Base-by-base conservation (phyloP, 1,284 basidiomycete genomes). In the Coniferiporia weirii region DNA sequence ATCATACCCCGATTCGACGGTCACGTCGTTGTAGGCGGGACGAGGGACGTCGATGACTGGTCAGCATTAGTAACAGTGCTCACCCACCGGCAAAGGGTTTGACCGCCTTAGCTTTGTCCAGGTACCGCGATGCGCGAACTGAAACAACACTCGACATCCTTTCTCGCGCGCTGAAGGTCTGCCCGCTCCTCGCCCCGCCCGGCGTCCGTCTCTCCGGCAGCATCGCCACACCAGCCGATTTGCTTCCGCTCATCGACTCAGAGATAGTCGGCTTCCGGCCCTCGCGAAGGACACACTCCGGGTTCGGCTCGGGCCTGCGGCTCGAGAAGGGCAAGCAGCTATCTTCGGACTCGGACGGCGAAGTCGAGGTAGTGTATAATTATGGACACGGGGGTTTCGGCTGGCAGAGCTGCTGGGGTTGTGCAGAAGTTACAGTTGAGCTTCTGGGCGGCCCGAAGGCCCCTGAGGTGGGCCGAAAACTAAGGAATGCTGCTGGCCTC, bases 111-210 rank as follows among this genome's bases (percentile, higher is more conserved):
- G 4, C 8, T 40, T 22, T 47, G 12, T 8, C 19, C 7, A 49
- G 20, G 20, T 10, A 48, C 20, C 43, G 46, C n/a, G 45, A 56
- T 32, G 19, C 54, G 6, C 43, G 54, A 10, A 2, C 34, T 4
- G 54, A 56, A 32, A 56, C 54, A n/a, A 48, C 54, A 10, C 36
- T 47, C 22, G 54, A 56, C 43, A 56, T 56, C 12, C 46, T 56
- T 13, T 22, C 17, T 20, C 43, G 54, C 22, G 54, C 54, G 6
- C 43, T 56, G 5, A 15, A 56, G 17, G 27, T 56, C 17, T 56
- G 54, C 32, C 54, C 54, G 13, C 34, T 48, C 13, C 34, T 56
- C 13, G 54, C 54, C 12, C 54, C 54, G 7, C 54, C 45, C 12
- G 9, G 44, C 45, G 54, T 48, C 6, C 43, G 45, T 8, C 43